Evolutionary conservation across 2,329 filamentous ascomycete genomes (phyloP).

Genomic region (Aspergillus vadensis): DNA sequence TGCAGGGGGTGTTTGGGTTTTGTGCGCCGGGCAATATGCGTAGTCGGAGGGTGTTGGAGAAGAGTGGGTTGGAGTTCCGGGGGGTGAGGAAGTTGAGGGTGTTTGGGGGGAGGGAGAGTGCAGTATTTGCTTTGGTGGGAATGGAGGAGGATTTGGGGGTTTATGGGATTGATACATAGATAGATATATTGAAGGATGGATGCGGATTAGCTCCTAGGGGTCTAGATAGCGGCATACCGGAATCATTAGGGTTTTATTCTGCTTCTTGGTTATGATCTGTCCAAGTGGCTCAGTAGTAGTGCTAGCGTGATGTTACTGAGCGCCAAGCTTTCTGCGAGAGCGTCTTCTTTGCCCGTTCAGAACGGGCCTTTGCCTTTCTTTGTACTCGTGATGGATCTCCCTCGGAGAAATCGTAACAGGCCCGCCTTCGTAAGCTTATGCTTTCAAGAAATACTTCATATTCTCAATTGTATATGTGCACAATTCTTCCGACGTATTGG

Average conservation of each 20-base stretch:
- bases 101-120: not conserved
- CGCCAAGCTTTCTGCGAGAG: not conserved
- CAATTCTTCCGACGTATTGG: not conserved
- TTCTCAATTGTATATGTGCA: conserved; percentile 5
- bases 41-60: conserved; percentile 1
- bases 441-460: conserved; percentile 6
- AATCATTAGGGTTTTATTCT: no score
- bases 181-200: no score
- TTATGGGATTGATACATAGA: not conserved
- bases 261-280: no score
- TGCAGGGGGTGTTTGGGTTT: conserved; percentile 1
- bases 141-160: conserved; percentile 1
- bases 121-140: not conserved
- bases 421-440: conserved; percentile 5
- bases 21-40: not conserved
- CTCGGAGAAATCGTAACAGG: conserved; percentile 6
- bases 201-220: no score
- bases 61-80: not conserved
- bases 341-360: not conserved
- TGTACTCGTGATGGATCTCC: conserved; percentile 1
- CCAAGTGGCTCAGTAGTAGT: no score
- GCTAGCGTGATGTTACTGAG: not conserved
- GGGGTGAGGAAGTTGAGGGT: not conserved
- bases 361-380: conserved; percentile 1
- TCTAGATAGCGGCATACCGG: no score